These are phyloP conservation scores for Annulohypoxylon nitens DNA, from an alignment of 495 filamentous ascomycete genomes.

Conservation along the genomic window DNA sequence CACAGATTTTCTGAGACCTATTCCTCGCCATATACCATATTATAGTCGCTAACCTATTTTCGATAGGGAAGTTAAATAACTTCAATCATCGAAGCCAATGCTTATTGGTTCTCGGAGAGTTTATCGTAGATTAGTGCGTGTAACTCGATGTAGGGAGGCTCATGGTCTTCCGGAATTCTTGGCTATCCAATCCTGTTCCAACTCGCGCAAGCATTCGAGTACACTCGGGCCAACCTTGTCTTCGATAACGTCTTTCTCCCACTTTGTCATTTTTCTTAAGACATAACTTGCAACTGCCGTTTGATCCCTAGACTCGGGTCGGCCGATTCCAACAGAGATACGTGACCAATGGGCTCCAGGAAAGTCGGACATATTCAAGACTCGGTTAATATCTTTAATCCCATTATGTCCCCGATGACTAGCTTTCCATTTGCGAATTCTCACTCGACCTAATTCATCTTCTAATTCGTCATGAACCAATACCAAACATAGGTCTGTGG, in stretches of 20 bases:
- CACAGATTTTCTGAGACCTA: not conserved
- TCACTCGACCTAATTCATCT: constrained; percentile 72
- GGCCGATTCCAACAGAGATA: constrained; percentile 79
- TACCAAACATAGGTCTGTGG: constrained; percentile 66
- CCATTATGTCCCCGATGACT: constrained; percentile 85
- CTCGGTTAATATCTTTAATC: constrained; percentile 72
- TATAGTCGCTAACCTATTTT: too few relatives aligned
- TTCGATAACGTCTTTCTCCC: constrained; percentile 63
- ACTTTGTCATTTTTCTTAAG: constrained; percentile 68
- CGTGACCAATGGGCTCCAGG: constrained; percentile 53
- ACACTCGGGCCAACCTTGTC: constrained; percentile 64
- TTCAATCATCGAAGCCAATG: too few relatives aligned
- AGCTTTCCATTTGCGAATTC: constrained; percentile 64
- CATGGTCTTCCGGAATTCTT: constrained; percentile 3
- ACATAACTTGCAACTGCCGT: constrained; percentile 75
- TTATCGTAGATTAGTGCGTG: not conserved
- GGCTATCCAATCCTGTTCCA: constrained; percentile 57
- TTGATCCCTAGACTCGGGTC: constrained; percentile 70
- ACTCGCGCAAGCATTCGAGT: constrained; percentile 62
- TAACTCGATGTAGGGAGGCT: not conserved
- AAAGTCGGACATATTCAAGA: constrained; percentile 53
- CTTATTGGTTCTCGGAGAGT: too few relatives aligned
- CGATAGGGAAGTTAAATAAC: too few relatives aligned
- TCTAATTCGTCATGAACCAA: constrained; percentile 90
- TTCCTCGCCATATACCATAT: not conserved